phyloP scores from a whole-genome alignment of 2,329 filamentous ascomycete species.

The Colletotrichum salicis region DNA sequence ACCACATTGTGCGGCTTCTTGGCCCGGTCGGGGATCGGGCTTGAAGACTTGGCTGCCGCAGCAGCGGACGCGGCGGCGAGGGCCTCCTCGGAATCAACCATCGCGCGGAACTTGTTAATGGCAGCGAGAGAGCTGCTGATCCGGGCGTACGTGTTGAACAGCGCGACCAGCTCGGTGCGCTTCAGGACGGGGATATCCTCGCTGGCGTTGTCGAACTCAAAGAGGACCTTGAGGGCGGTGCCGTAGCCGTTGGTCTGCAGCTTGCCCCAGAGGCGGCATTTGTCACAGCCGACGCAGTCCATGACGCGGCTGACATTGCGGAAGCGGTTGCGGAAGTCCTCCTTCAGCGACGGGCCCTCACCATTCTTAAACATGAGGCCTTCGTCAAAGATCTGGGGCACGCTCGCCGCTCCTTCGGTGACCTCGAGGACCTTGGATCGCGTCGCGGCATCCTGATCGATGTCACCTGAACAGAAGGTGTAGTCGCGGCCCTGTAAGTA shows the following conservation, averaged over 20 bases:
- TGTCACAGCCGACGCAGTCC: conserved; percentile 99
- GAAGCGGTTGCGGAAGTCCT: conserved; percentile 97
- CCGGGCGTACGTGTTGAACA: conserved; percentile 93
- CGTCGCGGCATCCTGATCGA: conserved; percentile 79
- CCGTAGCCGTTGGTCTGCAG: conserved; percentile 95
- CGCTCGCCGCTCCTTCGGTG: conserved; percentile 74
- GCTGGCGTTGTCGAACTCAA: conserved; percentile 82
- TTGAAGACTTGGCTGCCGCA: conserved; percentile 38
- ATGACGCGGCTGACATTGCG: conserved; percentile 96
- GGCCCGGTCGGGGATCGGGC: conserved; percentile 47
- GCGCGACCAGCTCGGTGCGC: conserved; percentile 90
- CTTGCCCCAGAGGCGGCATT: conserved; percentile 98
- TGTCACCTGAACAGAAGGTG: conserved; percentile 91
- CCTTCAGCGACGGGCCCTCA: conserved; percentile 82
- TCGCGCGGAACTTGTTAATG: conserved; percentile 75
- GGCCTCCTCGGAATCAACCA: conserved; percentile 56
- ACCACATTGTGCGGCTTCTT: conserved; percentile 58
- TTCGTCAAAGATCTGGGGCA: conserved; percentile 91
- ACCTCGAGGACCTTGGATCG: conserved; percentile 84
- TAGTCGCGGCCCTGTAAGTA: conserved; percentile 76
- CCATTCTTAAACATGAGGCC: conserved; percentile 91
- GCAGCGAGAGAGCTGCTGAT: conserved; percentile 84
- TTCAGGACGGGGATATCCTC: conserved; percentile 77
- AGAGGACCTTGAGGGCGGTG: conserved; percentile 92
- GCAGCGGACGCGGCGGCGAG: conserved; percentile 38